Base-by-base conservation (phyloP, 139 green algal species). In the Chlorella sp. region DNA sequence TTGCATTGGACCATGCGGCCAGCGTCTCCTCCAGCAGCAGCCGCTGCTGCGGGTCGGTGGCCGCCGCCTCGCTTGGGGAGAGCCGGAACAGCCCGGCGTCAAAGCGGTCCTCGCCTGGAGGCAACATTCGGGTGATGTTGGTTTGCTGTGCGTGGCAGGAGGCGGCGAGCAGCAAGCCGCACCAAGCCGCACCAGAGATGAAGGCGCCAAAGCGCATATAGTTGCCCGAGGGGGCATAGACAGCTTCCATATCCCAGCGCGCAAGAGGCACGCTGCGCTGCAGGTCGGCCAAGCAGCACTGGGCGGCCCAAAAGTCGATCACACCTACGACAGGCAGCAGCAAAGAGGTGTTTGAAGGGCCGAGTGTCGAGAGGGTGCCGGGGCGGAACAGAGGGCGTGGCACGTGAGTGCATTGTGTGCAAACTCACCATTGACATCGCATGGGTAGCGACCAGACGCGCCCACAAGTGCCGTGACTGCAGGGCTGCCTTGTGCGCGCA, bases 1-100 rank as follows among this genome's bases (percentile, higher is more conserved):
- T 33, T 46, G 72, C 79, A 38, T 81, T 11, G 29, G 4, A 21
- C 36, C 74, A 65, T 11, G 70, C 75, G 1, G 42, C 8, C 11
- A 45, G 19, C 1, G 53, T 50, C 29, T 75, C 55, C 67, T 84
- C 66, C 45, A 84, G 27, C 60, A 97, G 76, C 58, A 96, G 43
- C 35, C 93, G 84, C 61, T 96, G 88, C 76, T 95, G 90, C 8
- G 92, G 92, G 76, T 97, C 92, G 45, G 85, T 88, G 25, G 79
- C 74, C 5, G 63, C 14, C 0, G 86, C 86, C 66, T 95, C 91
- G 4, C 71, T 63, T 2, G 62, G 14, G 0, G 78, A 80, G 64
- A 96, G 56, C 1, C 78, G 73, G 76, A 96, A 95, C 0, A 81
- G 73, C 11, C 43, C 61, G 0, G 82, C 53, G 56, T 96, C 92